Evolutionary conservation across 176 grass and related monocot genomes (phyloP).

Genomic region (Oryza glumipatula): DNA sequence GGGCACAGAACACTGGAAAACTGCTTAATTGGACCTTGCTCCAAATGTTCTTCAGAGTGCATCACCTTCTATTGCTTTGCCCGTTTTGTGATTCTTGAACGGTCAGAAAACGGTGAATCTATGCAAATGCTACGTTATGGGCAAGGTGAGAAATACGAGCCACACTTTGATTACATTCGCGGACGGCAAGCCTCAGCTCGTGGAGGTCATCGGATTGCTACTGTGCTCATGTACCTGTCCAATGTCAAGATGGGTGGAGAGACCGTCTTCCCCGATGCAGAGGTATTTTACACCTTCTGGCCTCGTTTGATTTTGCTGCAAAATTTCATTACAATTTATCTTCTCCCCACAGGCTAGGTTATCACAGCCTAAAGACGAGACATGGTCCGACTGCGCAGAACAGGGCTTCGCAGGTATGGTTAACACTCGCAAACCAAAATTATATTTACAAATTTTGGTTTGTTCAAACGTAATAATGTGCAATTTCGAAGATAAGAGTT

Average conservation of each 20-base stretch:
- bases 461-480: too few relatives aligned
- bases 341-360: slow-evolving; percentile 16
- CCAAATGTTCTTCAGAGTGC: not conserved
- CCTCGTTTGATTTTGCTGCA: not conserved
- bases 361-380: slow-evolving; percentile 49
- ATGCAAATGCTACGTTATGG: slow-evolving; percentile 59
- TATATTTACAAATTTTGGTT: not conserved
- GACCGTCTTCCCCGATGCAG: slow-evolving; percentile 52
- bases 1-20: too few relatives aligned
- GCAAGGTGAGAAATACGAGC: slow-evolving; percentile 59
- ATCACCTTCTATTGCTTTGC: not conserved
- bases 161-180: slow-evolving; percentile 63
- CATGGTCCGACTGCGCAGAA: slow-evolving; percentile 57
- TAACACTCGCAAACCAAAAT: not conserved
- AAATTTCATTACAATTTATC: not conserved
- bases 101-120: slow-evolving; percentile 61
- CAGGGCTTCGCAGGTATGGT: slow-evolving; percentile 50
- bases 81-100: not conserved
- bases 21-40: not conserved
- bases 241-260: slow-evolving; percentile 51
- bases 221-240: slow-evolving; percentile 70
- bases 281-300: slow-evolving; percentile 23
- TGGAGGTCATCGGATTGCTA: slow-evolving; percentile 58
- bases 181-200: slow-evolving; percentile 29
- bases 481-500: too few relatives aligned